Percentiles rank a stretch among this genome's conserved stretches.
phyloP scores from a whole-genome alignment of 208 protist genomes.

The Acanthamoeba triangularis region DNA sequence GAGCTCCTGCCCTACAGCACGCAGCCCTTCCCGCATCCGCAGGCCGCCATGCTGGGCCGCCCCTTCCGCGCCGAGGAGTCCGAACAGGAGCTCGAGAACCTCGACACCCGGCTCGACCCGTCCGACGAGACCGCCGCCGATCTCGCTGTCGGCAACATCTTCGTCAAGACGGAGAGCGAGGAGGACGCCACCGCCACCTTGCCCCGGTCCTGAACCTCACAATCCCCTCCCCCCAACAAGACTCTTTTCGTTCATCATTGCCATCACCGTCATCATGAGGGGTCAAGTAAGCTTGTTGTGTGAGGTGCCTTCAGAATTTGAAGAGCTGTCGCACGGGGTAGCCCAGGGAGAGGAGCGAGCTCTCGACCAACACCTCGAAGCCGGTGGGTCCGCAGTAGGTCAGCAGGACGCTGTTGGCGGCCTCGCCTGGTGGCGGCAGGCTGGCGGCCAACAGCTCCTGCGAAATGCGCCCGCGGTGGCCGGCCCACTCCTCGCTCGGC shows the following conservation, averaged over 20 bases:
- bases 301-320: background rate
- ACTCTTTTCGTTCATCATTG: no score
- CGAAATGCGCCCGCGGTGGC: background rate
- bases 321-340: constrained; percentile 1
- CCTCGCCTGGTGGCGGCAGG: background rate
- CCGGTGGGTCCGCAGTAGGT: constrained; percentile 23
- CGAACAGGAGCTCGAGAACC: background rate
- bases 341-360: constrained; percentile 7
- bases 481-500: constrained; percentile 22
- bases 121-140: background rate
- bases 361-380: constrained; percentile 37
- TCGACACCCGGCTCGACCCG: no score
- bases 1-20: background rate
- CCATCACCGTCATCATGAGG: background rate
- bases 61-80: background rate
- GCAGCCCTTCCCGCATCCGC: background rate
- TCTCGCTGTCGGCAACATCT: background rate
- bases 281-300: background rate
- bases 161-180: background rate
- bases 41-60: background rate
- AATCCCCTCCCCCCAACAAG: no score
- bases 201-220: background rate
- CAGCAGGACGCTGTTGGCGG: background rate
- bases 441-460: background rate
- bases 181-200: background rate